phyloP scores from a whole-genome alignment of 2,329 filamentous ascomycete species.

The Xylaria sp. region DNA sequence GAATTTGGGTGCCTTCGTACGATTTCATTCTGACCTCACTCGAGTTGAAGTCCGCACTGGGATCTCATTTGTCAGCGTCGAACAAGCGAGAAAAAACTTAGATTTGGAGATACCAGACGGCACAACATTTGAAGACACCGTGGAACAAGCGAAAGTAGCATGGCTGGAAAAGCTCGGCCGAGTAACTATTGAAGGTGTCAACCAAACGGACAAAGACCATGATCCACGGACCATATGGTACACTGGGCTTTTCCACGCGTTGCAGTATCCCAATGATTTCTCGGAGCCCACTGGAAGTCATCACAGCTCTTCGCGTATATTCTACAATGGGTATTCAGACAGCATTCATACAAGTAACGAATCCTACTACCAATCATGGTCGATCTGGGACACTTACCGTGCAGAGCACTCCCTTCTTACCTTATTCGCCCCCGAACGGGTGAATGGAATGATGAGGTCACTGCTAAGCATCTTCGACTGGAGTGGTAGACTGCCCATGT shows the following conservation, averaged over 20 bases:
- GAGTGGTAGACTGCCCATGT: slow-evolving; percentile 59
- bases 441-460: slow-evolving; percentile 60
- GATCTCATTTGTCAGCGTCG: slow-evolving; percentile 59
- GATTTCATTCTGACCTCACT: slow-evolving; percentile 47
- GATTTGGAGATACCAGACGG: slow-evolving; percentile 55
- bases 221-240: slow-evolving; percentile 60
- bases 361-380: slow-evolving; percentile 63
- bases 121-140: slow-evolving; percentile 52
- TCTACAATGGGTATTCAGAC: slow-evolving; percentile 61
- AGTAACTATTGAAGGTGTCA: slow-evolving; percentile 56
- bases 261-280: slow-evolving; percentile 61
- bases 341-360: slow-evolving; percentile 55
- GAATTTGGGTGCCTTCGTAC: slow-evolving; percentile 54
- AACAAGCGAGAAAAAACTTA: slow-evolving; percentile 58
- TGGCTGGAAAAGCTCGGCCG: slow-evolving; percentile 60
- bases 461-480: slow-evolving; percentile 59
- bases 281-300: slow-evolving; percentile 54
- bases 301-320: slow-evolving; percentile 45
- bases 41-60: slow-evolving; percentile 59
- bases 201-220: slow-evolving; percentile 54
- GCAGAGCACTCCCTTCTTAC: slow-evolving; percentile 60
- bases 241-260: slow-evolving; percentile 57
- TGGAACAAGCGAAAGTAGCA: slow-evolving; percentile 54
- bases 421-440: slow-evolving; percentile 58
- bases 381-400: slow-evolving; percentile 62